Percentiles rank a stretch among this genome's conserved stretches.
These are phyloP conservation scores for Monosporascus sp. DNA, from an alignment of 2,329 filamentous ascomycete genomes.

Conservation along the genomic window DNA sequence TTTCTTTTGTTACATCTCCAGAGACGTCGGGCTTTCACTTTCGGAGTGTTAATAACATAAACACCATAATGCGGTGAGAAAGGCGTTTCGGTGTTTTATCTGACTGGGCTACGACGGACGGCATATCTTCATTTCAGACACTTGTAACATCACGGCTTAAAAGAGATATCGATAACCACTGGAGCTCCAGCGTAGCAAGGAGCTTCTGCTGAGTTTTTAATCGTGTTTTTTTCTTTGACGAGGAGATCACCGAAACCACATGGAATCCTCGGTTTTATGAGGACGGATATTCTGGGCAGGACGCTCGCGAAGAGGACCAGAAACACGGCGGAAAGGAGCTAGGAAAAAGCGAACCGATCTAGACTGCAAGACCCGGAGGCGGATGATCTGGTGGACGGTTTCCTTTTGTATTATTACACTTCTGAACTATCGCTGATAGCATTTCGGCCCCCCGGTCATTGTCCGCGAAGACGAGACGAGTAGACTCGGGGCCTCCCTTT, in stretches of 20 bases:
- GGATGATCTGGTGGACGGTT: constrained; percentile 4
- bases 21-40: background rate
- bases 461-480: constrained; percentile 4
- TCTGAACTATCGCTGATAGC: constrained; percentile 24
- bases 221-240: background rate
- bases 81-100: constrained; percentile 14
- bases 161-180: too few relatives aligned
- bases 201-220: too few relatives aligned
- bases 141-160: background rate
- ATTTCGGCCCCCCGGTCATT: constrained; percentile 10
- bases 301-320: background rate
- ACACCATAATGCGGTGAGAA: constrained; percentile 15
- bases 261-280: background rate
- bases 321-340: background rate
- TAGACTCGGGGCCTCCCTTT: too few relatives aligned
- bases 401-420: constrained; percentile 19
- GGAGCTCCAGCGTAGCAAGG: too few relatives aligned
- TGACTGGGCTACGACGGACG: background rate
- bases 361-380: constrained; percentile 14
- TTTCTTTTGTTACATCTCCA: background rate
- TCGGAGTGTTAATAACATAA: constrained; percentile 4
- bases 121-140: background rate
- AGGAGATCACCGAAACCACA: constrained; percentile 4
- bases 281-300: constrained; percentile 1
- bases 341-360: constrained; percentile 1